Percentiles rank a stretch among this genome's conserved stretches.
These are phyloP conservation scores for Rhizoclosmatium globosum DNA, from an alignment of 192 early-diverging fungal genomes.

Conservation along the genomic window DNA sequence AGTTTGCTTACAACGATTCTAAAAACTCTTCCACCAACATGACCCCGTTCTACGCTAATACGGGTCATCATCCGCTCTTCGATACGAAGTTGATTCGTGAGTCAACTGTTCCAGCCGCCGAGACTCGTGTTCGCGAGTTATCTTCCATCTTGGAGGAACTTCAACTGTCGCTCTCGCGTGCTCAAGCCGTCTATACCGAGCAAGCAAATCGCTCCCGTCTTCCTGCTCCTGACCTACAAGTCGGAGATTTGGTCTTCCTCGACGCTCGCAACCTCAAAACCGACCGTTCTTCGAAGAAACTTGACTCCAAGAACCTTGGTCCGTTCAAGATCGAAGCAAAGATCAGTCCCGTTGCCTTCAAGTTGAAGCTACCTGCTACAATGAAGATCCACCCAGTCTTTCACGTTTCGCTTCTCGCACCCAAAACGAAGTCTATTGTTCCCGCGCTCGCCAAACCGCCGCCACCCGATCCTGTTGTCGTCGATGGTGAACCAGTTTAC, in stretches of 20 bases:
- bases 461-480: constrained; percentile 8
- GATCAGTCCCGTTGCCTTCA: neutral
- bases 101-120: neutral
- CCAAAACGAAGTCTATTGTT: neutral
- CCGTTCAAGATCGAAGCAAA: constrained; percentile 17
- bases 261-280: neutral
- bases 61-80: constrained; percentile 30
- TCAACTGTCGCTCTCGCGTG: neutral
- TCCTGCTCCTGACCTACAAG: constrained; percentile 1
- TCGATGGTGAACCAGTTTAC: constrained; percentile 10
- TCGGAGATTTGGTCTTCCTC: constrained; percentile 24
- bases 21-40: constrained; percentile 27
- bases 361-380: constrained; percentile 6
- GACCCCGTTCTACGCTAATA: constrained; percentile 42
- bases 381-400: constrained; percentile 25
- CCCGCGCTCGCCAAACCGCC: neutral
- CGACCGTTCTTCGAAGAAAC: neutral
- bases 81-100: neutral
- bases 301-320: neutral
- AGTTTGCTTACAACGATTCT: constrained; percentile 65
- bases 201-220: neutral
- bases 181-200: constrained; percentile 11
- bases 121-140: neutral
- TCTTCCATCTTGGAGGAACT: neutral
- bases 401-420: constrained; percentile 1